Evolutionary conservation across 192 early-diverging fungal species (phyloP).

Genomic region (Umbelopsis isabellina): DNA sequence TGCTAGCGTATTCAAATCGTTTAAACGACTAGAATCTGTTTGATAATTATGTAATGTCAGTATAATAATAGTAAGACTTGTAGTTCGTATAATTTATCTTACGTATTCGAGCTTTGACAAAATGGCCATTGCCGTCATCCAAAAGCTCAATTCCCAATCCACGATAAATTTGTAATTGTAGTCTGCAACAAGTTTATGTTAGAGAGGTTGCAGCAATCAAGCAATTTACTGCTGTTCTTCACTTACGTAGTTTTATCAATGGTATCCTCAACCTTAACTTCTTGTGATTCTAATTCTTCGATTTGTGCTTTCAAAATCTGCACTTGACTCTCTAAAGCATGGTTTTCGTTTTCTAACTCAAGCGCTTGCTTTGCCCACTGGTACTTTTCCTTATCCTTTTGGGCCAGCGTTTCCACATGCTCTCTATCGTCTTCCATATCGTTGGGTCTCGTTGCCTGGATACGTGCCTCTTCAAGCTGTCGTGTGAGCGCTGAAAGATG

Average conservation of each 20-base stretch:
- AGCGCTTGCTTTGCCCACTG: constrained; percentile 16
- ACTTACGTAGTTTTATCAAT: constrained; percentile 22
- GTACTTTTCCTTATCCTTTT: constrained; percentile 17
- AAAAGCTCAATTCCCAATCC: constrained; percentile 45
- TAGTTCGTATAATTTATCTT: constrained; percentile 15
- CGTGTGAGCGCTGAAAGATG: not conserved
- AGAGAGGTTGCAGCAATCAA: too few relatives aligned
- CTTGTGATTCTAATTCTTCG: constrained; percentile 8
- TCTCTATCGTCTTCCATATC: constrained; percentile 7
- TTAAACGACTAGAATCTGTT: not conserved
- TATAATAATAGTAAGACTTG: not conserved
- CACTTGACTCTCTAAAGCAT: not conserved
- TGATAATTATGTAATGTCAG: not conserved
- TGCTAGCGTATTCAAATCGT: constrained; percentile 18
- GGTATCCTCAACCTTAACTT: constrained; percentile 9
- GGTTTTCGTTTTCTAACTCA: constrained; percentile 11
- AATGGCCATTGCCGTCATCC: constrained; percentile 37
- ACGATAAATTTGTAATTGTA: constrained; percentile 42
- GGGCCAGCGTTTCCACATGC: not conserved
- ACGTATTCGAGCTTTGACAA: constrained; percentile 42
- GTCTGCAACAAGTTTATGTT: constrained; percentile 1
- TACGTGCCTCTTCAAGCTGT: constrained; percentile 17
- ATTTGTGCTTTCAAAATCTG: constrained; percentile 1
- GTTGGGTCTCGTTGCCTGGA: constrained; percentile 5
- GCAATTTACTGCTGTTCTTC: too few relatives aligned